These are phyloP conservation scores for Amauroascus verrucosus DNA, from an alignment of 2,329 filamentous ascomycete species.

Conservation along the genomic window DNA sequence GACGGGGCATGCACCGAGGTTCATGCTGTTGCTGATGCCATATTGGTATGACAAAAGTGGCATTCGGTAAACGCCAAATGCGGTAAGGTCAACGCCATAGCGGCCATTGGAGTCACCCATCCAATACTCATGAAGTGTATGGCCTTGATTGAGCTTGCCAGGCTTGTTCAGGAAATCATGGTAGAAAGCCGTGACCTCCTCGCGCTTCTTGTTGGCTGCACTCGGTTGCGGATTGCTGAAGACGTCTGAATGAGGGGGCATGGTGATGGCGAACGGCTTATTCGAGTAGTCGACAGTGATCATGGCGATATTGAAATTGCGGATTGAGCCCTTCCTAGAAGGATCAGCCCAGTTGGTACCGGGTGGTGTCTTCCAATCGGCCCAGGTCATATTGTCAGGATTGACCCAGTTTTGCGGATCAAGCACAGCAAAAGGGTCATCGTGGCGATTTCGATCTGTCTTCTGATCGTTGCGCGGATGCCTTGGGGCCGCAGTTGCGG, in stretches of 20 bases:
- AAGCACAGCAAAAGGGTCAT: slow-evolving; percentile 16
- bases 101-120: slow-evolving; percentile 17
- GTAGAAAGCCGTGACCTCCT: slow-evolving; percentile 15
- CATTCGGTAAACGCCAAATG: slow-evolving; percentile 16
- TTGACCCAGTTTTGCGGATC: slow-evolving; percentile 18
- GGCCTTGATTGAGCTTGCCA: slow-evolving; percentile 14
- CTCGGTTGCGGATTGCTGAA: slow-evolving; percentile 16
- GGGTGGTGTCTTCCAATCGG: slow-evolving; percentile 14
- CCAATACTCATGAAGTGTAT: slow-evolving; percentile 18
- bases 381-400: slow-evolving; percentile 18
- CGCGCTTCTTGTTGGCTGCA: slow-evolving; percentile 13
- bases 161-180: slow-evolving; percentile 18
- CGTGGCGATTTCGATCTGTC: background rate
- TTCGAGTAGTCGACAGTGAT: slow-evolving; percentile 16
- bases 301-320: slow-evolving; percentile 18
- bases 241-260: slow-evolving; percentile 9
- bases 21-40: slow-evolving; percentile 13
- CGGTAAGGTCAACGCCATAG: slow-evolving; percentile 17
- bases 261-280: slow-evolving; percentile 14
- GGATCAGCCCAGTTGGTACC: slow-evolving; percentile 17
- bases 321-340: slow-evolving; percentile 14
- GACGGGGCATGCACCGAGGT: slow-evolving; percentile 13
- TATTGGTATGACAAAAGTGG: slow-evolving; percentile 15
- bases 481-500: slow-evolving; percentile 4
- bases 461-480: background rate